Percentiles rank a stretch among this genome's conserved stretches.
Conservation (phyloP, 2,329 filamentous ascomycete species). For the Paraphaeosphaeria minitans region DNA sequence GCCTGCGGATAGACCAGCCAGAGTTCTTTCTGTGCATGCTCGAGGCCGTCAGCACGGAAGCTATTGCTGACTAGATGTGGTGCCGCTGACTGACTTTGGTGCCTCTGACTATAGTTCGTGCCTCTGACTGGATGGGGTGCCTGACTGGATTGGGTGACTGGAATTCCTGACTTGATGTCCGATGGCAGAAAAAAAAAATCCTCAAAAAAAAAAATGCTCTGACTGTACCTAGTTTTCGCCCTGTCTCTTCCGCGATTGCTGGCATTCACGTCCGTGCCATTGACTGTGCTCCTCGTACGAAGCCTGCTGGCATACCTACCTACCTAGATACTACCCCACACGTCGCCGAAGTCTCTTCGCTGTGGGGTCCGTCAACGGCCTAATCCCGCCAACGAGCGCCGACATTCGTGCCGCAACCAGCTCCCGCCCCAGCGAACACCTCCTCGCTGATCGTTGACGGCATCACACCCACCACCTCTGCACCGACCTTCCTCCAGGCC, state of each 20-base stretch:
- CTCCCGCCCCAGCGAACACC: background rate
- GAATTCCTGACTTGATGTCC: too few species aligned
- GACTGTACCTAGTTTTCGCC: background rate
- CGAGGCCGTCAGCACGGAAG: background rate
- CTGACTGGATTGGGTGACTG: too few species aligned
- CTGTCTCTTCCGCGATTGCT: background rate
- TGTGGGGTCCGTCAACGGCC: conserved; percentile 6
- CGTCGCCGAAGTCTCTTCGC: conserved; percentile 2
- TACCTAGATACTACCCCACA: conserved; percentile 6
- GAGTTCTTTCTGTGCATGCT: background rate
- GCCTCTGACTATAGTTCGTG: too few species aligned
- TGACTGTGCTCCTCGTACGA: background rate
- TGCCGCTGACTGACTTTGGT: too few species aligned
- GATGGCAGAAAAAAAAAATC: background rate
- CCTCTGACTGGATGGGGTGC: too few species aligned
- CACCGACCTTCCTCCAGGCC: background rate
- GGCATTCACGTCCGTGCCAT: background rate
- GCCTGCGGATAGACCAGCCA: background rate
- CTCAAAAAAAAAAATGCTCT: too few species aligned
- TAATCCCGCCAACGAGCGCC: conserved; percentile 16
- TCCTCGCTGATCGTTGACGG: conserved; percentile 29
- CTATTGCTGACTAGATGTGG: background rate
- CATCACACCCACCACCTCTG: conserved; percentile 22
- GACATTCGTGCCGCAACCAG: conserved; percentile 3
- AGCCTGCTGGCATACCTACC: background rate